Evolutionary conservation across 148 eudicot species (phyloP).

Genomic region (Mesembryanthemum crystallinum): DNA sequence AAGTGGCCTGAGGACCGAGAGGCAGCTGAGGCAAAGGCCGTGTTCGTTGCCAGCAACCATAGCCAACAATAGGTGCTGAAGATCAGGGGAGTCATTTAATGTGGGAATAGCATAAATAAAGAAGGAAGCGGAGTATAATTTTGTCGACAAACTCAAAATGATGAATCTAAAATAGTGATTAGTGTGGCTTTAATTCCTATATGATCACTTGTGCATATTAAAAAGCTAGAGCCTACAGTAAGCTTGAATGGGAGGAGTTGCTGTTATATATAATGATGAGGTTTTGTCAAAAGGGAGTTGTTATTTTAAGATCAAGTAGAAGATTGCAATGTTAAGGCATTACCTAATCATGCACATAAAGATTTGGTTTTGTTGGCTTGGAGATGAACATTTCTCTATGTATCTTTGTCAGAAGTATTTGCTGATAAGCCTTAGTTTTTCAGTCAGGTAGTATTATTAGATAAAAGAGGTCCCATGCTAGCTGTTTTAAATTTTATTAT

Average conservation of each 20-base stretch:
- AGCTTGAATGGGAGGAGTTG: constrained; percentile 2
- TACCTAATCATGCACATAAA: constrained; percentile 25
- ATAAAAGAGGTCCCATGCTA: neutral
- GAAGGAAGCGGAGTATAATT: neutral
- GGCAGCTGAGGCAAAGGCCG: neutral
- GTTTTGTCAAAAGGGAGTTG: neutral
- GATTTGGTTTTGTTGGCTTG: constrained; percentile 20
- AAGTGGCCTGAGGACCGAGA: constrained; percentile 13
- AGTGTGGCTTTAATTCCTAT: neutral
- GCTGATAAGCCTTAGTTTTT: neutral
- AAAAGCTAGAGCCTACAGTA: neutral
- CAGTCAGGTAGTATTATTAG: neutral
- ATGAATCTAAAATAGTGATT: constrained; percentile 10
- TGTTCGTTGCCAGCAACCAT: constrained; percentile 11
- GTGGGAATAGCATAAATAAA: neutral
- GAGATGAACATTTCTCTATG: constrained; percentile 2
- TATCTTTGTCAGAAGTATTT: neutral
- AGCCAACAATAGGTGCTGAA: constrained; percentile 1
- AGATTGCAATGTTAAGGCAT: constrained; percentile 27
- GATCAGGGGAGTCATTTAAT: neutral
- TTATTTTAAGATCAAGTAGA: constrained; percentile 19
- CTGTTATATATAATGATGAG: constrained; percentile 23
- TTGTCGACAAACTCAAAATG: neutral
- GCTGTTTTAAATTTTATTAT: too few relatives aligned
- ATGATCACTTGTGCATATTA: neutral